Evolutionary conservation across 179 eudicot genomes (phyloP), one percentile per base, ranked within the genome.

Genomic region (Dionaea muscipula): DNA sequence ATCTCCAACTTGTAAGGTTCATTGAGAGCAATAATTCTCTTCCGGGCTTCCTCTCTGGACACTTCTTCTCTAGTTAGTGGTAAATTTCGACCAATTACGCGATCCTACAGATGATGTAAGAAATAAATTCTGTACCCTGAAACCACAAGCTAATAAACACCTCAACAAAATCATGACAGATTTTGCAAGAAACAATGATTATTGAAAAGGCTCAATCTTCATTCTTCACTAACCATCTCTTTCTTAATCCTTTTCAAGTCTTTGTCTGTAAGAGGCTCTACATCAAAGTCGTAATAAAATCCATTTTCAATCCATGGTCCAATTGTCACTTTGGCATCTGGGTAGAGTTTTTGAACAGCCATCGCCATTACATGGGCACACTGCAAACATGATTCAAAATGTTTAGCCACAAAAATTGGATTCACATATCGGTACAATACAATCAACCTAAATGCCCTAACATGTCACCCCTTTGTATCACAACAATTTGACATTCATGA

Each of bases 321-420:
- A 53, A 91, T 91, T 23, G 99, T 91, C 53, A 91, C 99, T 79
- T 88, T 87, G 26, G 99, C 93, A 69, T 87, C 73, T 14, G 99
- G 96, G 50, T 78, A 87, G 63, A 91, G 76, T 73, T 82, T 91
- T 74, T 91, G 99, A 74, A 91, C 99, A 53, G 99, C 99, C 99
- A 91, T 87, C 46, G 99, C 99, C 99, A 87, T 91, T 54, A 87
- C 93, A 81, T 91, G 99, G 69, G 99, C 99, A 81, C 96, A 91
- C 99, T 91, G 89, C 80, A 81, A 43, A 53, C 20, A 43, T 17
- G 21, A 43, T n/a, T 17, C n/a, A n/a, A n/a, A 14, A 15, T 39
- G 43, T 43, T 31, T 1, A 31, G 35, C 1, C 35, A 4, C 5
- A 31, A 31, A 31, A 31, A 31, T 28, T 28, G 35, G 35, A 28